Evolutionary conservation across 306 rosid species (phyloP), one percentile per base, ranked within the genome.

Genomic region (Castanea sativa): DNA sequence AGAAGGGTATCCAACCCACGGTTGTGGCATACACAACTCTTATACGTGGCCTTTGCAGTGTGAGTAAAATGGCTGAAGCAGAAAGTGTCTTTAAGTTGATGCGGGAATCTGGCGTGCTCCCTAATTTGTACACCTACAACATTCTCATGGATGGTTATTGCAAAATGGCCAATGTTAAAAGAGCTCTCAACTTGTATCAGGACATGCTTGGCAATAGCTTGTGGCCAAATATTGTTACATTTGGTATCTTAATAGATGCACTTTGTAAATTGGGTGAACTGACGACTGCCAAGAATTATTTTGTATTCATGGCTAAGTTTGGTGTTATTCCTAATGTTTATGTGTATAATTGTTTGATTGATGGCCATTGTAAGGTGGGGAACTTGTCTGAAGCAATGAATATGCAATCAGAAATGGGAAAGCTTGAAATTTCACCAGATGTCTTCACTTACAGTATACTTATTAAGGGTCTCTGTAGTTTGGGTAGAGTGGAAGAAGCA

Each of bases 121-220:
- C 95, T 0, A 90, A 91, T 82, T 77, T 86, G 83, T 91, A 89
- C 71, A 85, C 89, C 70, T 93, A 87, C 78, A 81, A 85, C 77
- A 87, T 90, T 65, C 78, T 91, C 56, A 86, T 93, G 85, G 90
- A 91, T 87, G 97, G 97, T 58, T 89, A 93, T 74, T 80, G 84
- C 84, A 90, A 87, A 82, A 60, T 73, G 80, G 82, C 85, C 76
- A 70, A 85, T 82, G 84, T 80, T 33, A 82, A 72, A 76, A 77
- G 75, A 43, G 92, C 80, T 29, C 57, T 90, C 71, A 68, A 76
- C 15, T 70, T 88, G 81, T 93, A 84, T 79, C 64, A 25, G 74
- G 73, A 80, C 35, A 77, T 91, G 91, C 59, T 85, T 3, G 56
- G 41, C 32, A 70, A 70, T 19, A 91, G 92, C n/a, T 67, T 88